Evolutionary conservation across 2,329 filamentous ascomycete species (phyloP).

Genomic region (Hypoxylon sp.): DNA sequence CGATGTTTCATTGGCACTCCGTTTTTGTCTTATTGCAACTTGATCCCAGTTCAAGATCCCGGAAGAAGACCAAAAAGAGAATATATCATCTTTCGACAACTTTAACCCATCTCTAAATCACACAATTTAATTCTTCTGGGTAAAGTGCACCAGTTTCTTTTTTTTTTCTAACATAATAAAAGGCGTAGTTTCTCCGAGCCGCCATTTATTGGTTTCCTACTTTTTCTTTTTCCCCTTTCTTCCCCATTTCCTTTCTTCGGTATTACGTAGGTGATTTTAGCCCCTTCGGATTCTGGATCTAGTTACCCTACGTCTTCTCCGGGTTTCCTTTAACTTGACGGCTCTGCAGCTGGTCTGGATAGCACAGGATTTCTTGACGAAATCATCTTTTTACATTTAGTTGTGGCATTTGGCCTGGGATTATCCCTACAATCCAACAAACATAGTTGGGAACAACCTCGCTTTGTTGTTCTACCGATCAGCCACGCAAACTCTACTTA

Average conservation of each 20-base stretch:
- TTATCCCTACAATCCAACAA: constrained; percentile 7
- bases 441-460: background rate
- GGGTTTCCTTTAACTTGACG: constrained; percentile 20
- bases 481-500: constrained; percentile 5
- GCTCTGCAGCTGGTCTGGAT: constrained; percentile 36
- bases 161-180: too few species aligned
- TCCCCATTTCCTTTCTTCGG: background rate
- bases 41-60: too few species aligned
- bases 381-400: too few species aligned
- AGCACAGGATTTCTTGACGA: constrained; percentile 27
- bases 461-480: background rate
- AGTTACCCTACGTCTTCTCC: too few species aligned
- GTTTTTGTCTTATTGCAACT: too few species aligned
- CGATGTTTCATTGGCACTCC: constrained; percentile 16
- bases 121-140: constrained; percentile 13
- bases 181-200: constrained; percentile 5
- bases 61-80: constrained; percentile 17
- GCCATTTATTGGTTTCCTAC: constrained; percentile 1
- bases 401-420: too few species aligned
- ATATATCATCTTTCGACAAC: too few species aligned
- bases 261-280: constrained; percentile 3
- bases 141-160: too few species aligned
- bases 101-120: too few species aligned
- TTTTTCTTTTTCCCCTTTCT: constrained; percentile 2
- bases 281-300: constrained; percentile 1